Evolutionary conservation across 1,139 yeast species (phyloP).

Genomic region (Geotrichum cucujoidarum): DNA sequence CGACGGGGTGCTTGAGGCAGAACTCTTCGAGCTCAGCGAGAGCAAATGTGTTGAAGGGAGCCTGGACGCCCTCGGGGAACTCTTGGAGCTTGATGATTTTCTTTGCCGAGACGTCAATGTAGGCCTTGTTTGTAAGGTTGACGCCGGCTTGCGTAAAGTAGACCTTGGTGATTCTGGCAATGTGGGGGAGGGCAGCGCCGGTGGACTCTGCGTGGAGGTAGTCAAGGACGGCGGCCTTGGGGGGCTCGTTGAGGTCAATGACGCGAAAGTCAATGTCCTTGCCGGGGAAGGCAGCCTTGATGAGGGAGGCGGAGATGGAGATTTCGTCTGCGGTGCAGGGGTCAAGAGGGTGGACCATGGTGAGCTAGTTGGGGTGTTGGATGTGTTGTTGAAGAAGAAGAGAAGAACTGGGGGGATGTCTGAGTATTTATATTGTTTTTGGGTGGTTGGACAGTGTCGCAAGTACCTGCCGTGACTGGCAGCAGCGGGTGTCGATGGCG

Average conservation of each 20-base stretch:
- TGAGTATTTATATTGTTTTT: no score
- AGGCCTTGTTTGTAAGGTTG: conserved; percentile 50
- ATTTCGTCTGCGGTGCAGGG: conserved; percentile 64
- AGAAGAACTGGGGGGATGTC: no score
- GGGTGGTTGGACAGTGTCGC: no score
- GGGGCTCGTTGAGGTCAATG: conserved; percentile 73
- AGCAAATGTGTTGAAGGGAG: conserved; percentile 66
- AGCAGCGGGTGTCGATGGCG: no score
- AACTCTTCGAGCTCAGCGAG: conserved; percentile 50
- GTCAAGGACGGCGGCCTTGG: conserved; percentile 66
- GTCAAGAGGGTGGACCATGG: conserved; percentile 64
- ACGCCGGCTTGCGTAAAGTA: conserved; percentile 45
- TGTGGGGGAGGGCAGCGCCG: conserved; percentile 51
- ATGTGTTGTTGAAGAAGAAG: background rate
- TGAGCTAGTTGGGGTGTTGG: conserved; percentile 57
- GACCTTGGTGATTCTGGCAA: conserved; percentile 53
- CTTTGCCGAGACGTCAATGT: conserved; percentile 58
- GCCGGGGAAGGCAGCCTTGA: conserved; percentile 47
- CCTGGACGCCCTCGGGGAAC: conserved; percentile 56
- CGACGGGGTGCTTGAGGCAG: conserved; percentile 50
- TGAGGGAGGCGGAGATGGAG: conserved; percentile 49
- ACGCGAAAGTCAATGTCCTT: conserved; percentile 61
- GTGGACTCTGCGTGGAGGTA: conserved; percentile 65
- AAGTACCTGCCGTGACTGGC: no score
- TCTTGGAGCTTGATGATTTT: conserved; percentile 49